Percentiles rank a stretch among this genome's conserved stretches.
These are phyloP conservation scores for Geosiphon pyriformis DNA, from an alignment of 192 early-diverging fungal genomes.

Conservation along the genomic window DNA sequence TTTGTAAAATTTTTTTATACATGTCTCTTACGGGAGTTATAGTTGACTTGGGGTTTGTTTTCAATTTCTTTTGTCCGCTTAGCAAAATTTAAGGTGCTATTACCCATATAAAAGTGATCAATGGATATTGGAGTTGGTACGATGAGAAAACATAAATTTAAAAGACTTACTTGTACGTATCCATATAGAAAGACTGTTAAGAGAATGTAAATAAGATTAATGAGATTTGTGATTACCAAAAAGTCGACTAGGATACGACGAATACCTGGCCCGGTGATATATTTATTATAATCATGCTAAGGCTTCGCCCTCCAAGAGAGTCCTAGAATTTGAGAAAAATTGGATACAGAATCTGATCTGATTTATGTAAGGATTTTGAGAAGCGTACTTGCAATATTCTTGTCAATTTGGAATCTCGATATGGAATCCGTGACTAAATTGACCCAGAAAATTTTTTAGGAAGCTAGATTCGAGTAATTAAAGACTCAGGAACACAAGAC, in stretches of 20 bases:
- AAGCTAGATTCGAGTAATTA: too few relatives aligned
- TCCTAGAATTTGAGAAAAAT: slow-evolving; percentile 29
- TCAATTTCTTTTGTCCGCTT: slow-evolving; percentile 56
- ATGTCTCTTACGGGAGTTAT: not conserved
- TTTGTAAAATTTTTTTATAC: not conserved
- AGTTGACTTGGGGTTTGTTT: slow-evolving; percentile 38
- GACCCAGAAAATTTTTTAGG: not conserved
- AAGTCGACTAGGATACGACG: too few relatives aligned
- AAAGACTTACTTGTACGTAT: slow-evolving; percentile 3
- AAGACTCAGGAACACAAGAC: slow-evolving; percentile 9
- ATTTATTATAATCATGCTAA: slow-evolving; percentile 66
- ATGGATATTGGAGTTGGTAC: not conserved
- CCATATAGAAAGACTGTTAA: not conserved
- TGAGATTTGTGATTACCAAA: slow-evolving; percentile 16
- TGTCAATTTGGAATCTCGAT: slow-evolving; percentile 66
- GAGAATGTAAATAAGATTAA: not conserved
- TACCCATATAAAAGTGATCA: not conserved
- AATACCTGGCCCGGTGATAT: slow-evolving; percentile 49
- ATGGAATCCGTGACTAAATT: slow-evolving; percentile 42
- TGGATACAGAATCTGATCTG: not conserved
- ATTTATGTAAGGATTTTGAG: not conserved
- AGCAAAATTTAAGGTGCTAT: slow-evolving; percentile 58
- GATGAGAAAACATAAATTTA: too few relatives aligned
- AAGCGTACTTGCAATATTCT: slow-evolving; percentile 45
- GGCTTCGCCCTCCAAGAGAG: slow-evolving; percentile 54